These are phyloP conservation scores for Plectosphaerella cucumerina DNA, from an alignment of 2,329 filamentous ascomycete genomes.

Conservation along the genomic window DNA sequence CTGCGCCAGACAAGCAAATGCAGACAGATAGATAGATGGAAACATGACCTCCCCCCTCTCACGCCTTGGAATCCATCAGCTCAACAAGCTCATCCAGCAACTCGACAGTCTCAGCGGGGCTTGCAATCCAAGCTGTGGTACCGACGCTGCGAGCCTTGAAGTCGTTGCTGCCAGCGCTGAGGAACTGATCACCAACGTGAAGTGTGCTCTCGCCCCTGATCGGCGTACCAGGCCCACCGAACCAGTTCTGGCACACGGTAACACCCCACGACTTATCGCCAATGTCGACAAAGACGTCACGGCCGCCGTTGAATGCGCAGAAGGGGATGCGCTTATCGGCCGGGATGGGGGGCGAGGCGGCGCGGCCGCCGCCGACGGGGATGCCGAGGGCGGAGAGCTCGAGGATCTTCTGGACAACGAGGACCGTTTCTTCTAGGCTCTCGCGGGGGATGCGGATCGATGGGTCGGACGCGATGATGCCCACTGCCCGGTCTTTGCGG, in stretches of 20 bases:
- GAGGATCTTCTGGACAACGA: slow-evolving; percentile 89
- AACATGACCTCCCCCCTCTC: background rate
- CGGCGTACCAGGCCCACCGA: slow-evolving; percentile 36
- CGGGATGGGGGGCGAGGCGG: background rate
- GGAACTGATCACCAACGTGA: slow-evolving; percentile 95
- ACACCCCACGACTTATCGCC: slow-evolving; percentile 98
- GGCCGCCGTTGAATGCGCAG: slow-evolving; percentile 96
- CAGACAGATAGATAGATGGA: no score
- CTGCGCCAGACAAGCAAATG: no score
- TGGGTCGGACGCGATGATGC: slow-evolving; percentile 63
- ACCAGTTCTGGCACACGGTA: slow-evolving; percentile 85
- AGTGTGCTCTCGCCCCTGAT: slow-evolving; percentile 76
- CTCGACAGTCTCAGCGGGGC: slow-evolving; percentile 82
- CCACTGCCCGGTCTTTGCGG: slow-evolving; percentile 83
- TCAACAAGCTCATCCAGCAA: slow-evolving; percentile 77
- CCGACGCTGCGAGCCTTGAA: slow-evolving; percentile 91
- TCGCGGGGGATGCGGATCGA: slow-evolving; percentile 74
- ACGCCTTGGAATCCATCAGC: slow-evolving; percentile 34
- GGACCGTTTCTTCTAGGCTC: slow-evolving; percentile 89
- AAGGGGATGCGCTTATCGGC: slow-evolving; percentile 62
- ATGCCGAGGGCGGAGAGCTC: slow-evolving; percentile 63
- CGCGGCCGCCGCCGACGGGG: slow-evolving; percentile 20
- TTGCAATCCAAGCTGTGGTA: slow-evolving; percentile 96
- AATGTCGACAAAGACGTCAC: slow-evolving; percentile 97
- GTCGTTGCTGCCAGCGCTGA: slow-evolving; percentile 93